Evolutionary conservation across 2,329 filamentous ascomycete species (phyloP).

Genomic region (Cladobotryum mycophilum): DNA sequence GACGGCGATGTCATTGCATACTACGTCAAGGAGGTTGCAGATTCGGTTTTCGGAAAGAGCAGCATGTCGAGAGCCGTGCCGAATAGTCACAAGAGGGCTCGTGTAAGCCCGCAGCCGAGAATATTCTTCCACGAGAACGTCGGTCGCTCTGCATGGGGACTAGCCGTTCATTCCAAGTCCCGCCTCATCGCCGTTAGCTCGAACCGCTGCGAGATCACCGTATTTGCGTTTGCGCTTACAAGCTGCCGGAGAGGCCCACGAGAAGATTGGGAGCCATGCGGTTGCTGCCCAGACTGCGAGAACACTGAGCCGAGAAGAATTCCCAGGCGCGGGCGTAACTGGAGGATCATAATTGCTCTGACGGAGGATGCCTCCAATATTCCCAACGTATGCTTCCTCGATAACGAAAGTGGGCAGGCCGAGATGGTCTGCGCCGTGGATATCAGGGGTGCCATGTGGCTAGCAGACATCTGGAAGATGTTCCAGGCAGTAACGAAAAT

Average conservation of each 20-base stretch:
- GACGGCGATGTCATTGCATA: constrained; percentile 71
- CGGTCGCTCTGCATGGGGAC: constrained; percentile 75
- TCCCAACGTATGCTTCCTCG: constrained; percentile 47
- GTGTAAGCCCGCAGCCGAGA: constrained; percentile 20
- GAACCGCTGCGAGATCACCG: constrained; percentile 55
- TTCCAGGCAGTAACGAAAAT: constrained; percentile 23
- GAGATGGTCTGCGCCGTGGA: constrained; percentile 47
- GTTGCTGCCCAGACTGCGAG: constrained; percentile 11
- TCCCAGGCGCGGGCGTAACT: constrained; percentile 38
- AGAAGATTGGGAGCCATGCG: constrained; percentile 3
- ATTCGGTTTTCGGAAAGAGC: constrained; percentile 32
- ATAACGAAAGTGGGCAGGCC: constrained; percentile 40
- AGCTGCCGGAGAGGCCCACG: constrained; percentile 2
- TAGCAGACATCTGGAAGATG: constrained; percentile 47
- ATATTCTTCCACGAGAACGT: constrained; percentile 73
- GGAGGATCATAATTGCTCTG: constrained; percentile 44
- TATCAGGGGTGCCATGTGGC: constrained; percentile 41
- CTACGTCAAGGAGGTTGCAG: constrained; percentile 50
- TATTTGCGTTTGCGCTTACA: constrained; percentile 44
- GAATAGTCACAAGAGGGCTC: constrained; percentile 6
- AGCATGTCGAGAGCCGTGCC: constrained; percentile 1
- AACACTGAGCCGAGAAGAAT: constrained; percentile 26
- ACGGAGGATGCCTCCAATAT: constrained; percentile 39
- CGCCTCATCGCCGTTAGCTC: constrained; percentile 80
- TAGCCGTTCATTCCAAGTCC: constrained; percentile 75